A percentile compares a stretch with the other conserved stretches of the same genome.
phyloP scores from a whole-genome alignment of 2,329 filamentous ascomycete species.

The Alternaria sp. region DNA sequence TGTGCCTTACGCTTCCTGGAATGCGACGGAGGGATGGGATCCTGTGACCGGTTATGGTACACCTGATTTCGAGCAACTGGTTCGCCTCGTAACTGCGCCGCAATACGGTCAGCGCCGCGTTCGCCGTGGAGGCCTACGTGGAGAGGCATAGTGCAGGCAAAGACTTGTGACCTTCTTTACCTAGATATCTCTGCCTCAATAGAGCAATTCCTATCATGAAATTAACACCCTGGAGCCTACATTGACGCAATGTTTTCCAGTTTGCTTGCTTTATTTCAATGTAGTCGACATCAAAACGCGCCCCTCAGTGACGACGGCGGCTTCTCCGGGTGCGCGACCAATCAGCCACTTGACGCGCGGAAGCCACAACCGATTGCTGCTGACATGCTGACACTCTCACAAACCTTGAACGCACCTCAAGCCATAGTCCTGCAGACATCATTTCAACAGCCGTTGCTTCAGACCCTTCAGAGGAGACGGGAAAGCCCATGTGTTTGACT shows the following conservation, averaged over 20 bases:
- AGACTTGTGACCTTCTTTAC: background rate
- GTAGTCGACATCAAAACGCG: background rate
- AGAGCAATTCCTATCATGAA: background rate
- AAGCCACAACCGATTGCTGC: background rate
- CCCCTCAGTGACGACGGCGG: background rate
- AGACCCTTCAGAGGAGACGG: background rate
- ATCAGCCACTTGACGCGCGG: background rate
- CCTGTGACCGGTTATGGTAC: conserved; percentile 55
- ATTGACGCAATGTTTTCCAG: background rate
- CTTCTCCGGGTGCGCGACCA: background rate
- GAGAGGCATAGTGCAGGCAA: background rate
- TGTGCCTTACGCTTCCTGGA: conserved; percentile 58
- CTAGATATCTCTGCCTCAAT: background rate
- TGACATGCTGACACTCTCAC: background rate
- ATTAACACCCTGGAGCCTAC: background rate
- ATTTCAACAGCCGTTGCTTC: background rate
- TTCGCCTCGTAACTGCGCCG: conserved; percentile 30
- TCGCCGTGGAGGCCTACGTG: conserved; percentile 3
- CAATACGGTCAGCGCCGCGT: conserved; percentile 24
- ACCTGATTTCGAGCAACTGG: conserved; percentile 44
- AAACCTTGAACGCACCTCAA: background rate
- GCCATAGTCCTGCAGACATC: background rate
- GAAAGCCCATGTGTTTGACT: background rate
- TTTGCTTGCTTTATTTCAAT: background rate
- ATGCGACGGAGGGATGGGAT: conserved; percentile 59